Evolutionary conservation across 2,329 filamentous ascomycete species (phyloP).

Genomic region (Trichophyton mentagrophytes): DNA sequence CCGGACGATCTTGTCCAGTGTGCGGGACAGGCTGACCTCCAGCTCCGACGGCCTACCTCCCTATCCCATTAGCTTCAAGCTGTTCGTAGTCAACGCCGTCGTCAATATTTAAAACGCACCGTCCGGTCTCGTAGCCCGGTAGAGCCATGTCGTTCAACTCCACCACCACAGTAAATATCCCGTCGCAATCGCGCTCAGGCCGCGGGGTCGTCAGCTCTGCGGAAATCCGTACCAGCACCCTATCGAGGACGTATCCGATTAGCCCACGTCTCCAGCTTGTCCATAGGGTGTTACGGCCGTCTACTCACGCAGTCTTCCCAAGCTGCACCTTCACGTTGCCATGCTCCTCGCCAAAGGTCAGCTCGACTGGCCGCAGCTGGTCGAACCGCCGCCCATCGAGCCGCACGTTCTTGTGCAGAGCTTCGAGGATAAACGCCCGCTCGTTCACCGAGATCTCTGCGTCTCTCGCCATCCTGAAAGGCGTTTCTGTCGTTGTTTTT

Average conservation of each 20-base stretch:
- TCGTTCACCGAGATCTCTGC: conserved; percentile 74
- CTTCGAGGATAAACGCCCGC: conserved; percentile 70
- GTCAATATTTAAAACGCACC: conserved; percentile 31
- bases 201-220: conserved; percentile 79
- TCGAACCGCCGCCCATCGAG: conserved; percentile 74
- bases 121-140: conserved; percentile 75
- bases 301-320: conserved; percentile 70
- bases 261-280: not conserved
- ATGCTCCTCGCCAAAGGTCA: conserved; percentile 81
- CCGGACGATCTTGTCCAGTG: conserved; percentile 87
- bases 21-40: conserved; percentile 72
- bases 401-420: conserved; percentile 66
- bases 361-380: conserved; percentile 61
- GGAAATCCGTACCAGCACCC: conserved; percentile 72
- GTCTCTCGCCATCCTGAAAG: conserved; percentile 12
- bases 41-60: conserved; percentile 57
- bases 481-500: not conserved
- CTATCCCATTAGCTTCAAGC: not conserved
- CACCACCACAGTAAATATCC: conserved; percentile 81
- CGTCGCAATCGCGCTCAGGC: conserved; percentile 83
- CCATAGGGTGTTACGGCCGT: too few relatives aligned
- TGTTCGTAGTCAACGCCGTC: not conserved
- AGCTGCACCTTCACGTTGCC: conserved; percentile 76
- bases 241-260: conserved; percentile 26
- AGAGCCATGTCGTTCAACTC: conserved; percentile 89